A percentile compares a stretch with the other conserved stretches of the same genome.
Conservation (phyloP, 805 yeast species). For the Wickerhamomyces subpelliculosus region DNA sequence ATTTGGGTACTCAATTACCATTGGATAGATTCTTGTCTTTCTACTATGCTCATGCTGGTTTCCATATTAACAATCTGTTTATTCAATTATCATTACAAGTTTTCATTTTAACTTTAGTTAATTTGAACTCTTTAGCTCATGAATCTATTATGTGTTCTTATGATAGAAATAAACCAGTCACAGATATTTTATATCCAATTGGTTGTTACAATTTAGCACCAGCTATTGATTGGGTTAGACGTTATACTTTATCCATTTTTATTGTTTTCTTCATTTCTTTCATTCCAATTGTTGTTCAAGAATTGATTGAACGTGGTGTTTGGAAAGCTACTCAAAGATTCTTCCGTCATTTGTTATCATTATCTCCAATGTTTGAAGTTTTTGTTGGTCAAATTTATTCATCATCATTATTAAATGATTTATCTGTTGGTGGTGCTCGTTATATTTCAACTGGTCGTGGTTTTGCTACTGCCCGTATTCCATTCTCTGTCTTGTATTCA, state of each 20-base stretch:
- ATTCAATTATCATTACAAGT: slow-evolving; percentile 70
- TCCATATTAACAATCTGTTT: slow-evolving; percentile 75
- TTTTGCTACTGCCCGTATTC: slow-evolving; percentile 74
- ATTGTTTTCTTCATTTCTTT: slow-evolving; percentile 77
- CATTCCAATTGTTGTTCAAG: slow-evolving; percentile 73
- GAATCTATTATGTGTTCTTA: slow-evolving; percentile 65
- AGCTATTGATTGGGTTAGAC: slow-evolving; percentile 73
- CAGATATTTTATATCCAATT: slow-evolving; percentile 57
- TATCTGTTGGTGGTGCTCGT: slow-evolving; percentile 81
- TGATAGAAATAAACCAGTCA: slow-evolving; percentile 56
- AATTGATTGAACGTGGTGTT: slow-evolving; percentile 73
- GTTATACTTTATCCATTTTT: slow-evolving; percentile 75
- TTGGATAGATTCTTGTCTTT: slow-evolving; percentile 75
- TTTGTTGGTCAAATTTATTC: slow-evolving; percentile 78
- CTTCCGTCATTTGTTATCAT: slow-evolving; percentile 56
- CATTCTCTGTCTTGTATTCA: slow-evolving; percentile 66
- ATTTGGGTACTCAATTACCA: slow-evolving; percentile 74
- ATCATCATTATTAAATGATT: slow-evolving; percentile 60
- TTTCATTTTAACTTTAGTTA: slow-evolving; percentile 63
- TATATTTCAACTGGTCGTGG: slow-evolving; percentile 85
- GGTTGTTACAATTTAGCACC: slow-evolving; percentile 75
- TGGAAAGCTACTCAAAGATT: slow-evolving; percentile 71
- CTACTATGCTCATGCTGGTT: slow-evolving; percentile 84
- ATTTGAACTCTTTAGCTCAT: slow-evolving; percentile 66
- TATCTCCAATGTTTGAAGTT: slow-evolving; percentile 79